Evolutionary conservation across 1,284 basidiomycete species (phyloP).

Genomic region (Pyrrhoderma lamaoense): DNA sequence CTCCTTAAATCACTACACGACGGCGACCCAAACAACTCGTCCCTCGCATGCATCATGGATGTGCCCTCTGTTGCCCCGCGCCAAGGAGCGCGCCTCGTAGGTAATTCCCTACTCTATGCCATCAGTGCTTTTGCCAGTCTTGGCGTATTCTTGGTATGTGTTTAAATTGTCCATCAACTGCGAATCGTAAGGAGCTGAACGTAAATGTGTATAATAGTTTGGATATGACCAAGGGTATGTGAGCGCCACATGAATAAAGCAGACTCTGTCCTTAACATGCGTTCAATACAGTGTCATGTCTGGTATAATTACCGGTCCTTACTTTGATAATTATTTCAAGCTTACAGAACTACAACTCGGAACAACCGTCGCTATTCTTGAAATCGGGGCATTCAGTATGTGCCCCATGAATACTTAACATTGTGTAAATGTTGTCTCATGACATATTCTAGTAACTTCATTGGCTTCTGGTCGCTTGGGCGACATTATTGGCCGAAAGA

Average conservation of each 20-base stretch:
- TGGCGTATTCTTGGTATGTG: conserved; percentile 78
- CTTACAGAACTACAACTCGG: conserved; percentile 50
- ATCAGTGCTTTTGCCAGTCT: conserved; percentile 82
- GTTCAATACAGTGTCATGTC: conserved; percentile 64
- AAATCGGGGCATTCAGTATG: conserved; percentile 87
- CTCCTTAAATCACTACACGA: neutral
- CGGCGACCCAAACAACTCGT: neutral
- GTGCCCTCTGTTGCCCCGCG: conserved; percentile 23
- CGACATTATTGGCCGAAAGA: conserved; percentile 81
- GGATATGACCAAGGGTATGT: conserved; percentile 88
- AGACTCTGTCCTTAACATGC: conserved; percentile 23
- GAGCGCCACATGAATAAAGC: conserved; percentile 5
- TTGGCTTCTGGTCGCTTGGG: conserved; percentile 84
- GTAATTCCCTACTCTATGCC: conserved; percentile 74
- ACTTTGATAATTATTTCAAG: conserved; percentile 80
- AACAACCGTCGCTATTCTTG: conserved; percentile 89
- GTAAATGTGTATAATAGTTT: conserved; percentile 43
- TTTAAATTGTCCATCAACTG: conserved; percentile 18
- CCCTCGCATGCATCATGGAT: conserved; percentile 40
- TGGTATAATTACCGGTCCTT: conserved; percentile 89
- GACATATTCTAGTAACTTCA: conserved; percentile 63
- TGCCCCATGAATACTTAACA: conserved; percentile 1
- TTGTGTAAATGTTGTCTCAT: conserved; percentile 2
- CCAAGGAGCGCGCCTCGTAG: conserved; percentile 50
- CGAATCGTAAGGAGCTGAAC: conserved; percentile 22